A percentile compares a stretch with the other conserved stretches of the same genome.
phyloP scores from a whole-genome alignment of 768 basidiomycete genomes.

The Boletus sp. region DNA sequence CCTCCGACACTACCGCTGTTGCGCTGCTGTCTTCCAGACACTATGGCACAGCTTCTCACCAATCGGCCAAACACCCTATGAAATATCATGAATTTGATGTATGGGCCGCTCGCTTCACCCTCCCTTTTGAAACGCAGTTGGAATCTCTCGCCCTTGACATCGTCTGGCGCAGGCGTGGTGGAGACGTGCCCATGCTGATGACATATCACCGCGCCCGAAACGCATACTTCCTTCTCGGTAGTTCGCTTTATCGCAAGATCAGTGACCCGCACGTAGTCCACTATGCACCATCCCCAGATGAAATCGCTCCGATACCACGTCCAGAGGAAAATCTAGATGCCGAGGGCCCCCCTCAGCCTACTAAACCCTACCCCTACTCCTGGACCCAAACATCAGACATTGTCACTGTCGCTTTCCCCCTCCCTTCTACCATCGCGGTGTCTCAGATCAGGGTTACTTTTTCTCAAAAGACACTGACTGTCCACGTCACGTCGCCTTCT shows the following conservation, averaged over 20 bases:
- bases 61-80: slow-evolving; percentile 17
- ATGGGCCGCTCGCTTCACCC: slow-evolving; percentile 54
- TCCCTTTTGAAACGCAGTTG: slow-evolving; percentile 36
- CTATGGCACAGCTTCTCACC: slow-evolving; percentile 32
- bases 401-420: slow-evolving; percentile 77
- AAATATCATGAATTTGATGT: slow-evolving; percentile 56
- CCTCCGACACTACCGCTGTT: slow-evolving; percentile 39
- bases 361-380: slow-evolving; percentile 76
- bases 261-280: slow-evolving; percentile 29
- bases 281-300: slow-evolving; percentile 62
- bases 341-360: slow-evolving; percentile 28
- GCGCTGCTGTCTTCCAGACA: slow-evolving; percentile 59
- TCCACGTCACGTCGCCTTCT: slow-evolving; percentile 50
- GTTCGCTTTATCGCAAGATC: slow-evolving; percentile 49
- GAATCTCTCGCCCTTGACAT: slow-evolving; percentile 44
- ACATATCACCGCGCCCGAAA: slow-evolving; percentile 44
- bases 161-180: slow-evolving; percentile 67
- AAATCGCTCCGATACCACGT: slow-evolving; percentile 68
- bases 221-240: slow-evolving; percentile 56
- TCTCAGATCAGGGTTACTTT: slow-evolving; percentile 65
- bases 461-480: slow-evolving; percentile 58
- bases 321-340: slow-evolving; percentile 52
- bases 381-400: slow-evolving; percentile 90
- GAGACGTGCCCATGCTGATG: slow-evolving; percentile 63
- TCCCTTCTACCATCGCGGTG: slow-evolving; percentile 68